Base-by-base conservation (phyloP, 805 yeast genomes). In the Wickerhamiella kazuoi region DNA sequence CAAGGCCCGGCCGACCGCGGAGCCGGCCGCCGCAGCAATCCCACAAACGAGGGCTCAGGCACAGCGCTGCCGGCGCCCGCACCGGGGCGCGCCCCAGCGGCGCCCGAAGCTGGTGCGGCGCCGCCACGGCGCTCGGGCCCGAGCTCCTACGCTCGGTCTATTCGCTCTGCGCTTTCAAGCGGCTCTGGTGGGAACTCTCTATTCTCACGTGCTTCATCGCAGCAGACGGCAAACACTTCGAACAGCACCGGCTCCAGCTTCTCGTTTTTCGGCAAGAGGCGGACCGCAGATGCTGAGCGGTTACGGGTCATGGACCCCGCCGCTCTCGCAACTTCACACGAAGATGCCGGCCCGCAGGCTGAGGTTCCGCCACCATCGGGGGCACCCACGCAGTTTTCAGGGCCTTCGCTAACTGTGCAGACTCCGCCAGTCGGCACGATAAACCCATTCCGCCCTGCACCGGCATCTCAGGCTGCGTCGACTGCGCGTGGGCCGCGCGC, bases 121-220 rank as follows among this genome's bases (percentile, higher is more conserved):
- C n/a, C n/a, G n/a, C n/a, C n/a, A n/a, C n/a, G n/a, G n/a, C 11
- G 11, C 26, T 6, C 26, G 9, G 9, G 11, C 9, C 26, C 26
- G 11, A 11, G 9, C 9, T 23, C 31, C 31, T 15, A 29, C 15
- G 17, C 31, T 6, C 7, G 31, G 31, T 31, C 34, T 4, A 31
- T 31, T 7, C 34, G 34, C n/a, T 31, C 34, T 7, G 34, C 34
- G 21, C 20, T 18, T 4, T 15, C 21, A 7, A 17, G 20, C 21
- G 7, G 21, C 21, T 15, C 34, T 4, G 35, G 30, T 2, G 39
- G 32, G n/a, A 31, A 32, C 28, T 37, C 40, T 11, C 33, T 37
- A 15, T 37, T 37, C n/a, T 37, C 40, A 26, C 34, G 34, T 13
- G n/a, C 7, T 6, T 23, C 26, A 7, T 23, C 26, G 11, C 6